Evolutionary conservation across 805 yeast genomes (phyloP).

Genomic region (Scheffersomyces stipitis): DNA sequence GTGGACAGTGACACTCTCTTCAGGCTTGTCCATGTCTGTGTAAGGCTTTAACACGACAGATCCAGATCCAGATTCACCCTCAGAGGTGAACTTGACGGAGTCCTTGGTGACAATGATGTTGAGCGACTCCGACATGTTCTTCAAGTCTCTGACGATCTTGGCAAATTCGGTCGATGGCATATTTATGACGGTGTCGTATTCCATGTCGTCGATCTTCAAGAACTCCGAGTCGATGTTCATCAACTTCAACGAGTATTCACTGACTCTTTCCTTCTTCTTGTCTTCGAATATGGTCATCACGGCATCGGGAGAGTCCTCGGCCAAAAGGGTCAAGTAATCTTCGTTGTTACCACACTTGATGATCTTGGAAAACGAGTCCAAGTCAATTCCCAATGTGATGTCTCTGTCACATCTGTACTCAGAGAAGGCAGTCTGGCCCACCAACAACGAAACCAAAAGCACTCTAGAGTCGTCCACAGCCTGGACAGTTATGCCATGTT

Average conservation of each 20-base stretch:
- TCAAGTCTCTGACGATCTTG: slow-evolving; percentile 85
- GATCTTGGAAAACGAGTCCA: slow-evolving; percentile 83
- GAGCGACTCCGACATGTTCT: slow-evolving; percentile 82
- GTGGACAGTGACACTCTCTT: slow-evolving; percentile 69
- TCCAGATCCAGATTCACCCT: slow-evolving; percentile 91
- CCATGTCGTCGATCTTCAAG: slow-evolving; percentile 91
- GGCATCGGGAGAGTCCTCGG: slow-evolving; percentile 77
- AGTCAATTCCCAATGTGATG: slow-evolving; percentile 86
- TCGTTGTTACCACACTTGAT: slow-evolving; percentile 89
- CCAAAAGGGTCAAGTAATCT: slow-evolving; percentile 83
- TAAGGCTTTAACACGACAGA: slow-evolving; percentile 81
- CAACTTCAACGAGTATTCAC: slow-evolving; percentile 86
- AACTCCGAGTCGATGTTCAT: slow-evolving; percentile 97
- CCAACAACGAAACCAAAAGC: slow-evolving; percentile 79
- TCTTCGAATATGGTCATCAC: slow-evolving; percentile 87
- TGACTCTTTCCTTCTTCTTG: slow-evolving; percentile 82
- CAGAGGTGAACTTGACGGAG: slow-evolving; percentile 83
- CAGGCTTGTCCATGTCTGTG: slow-evolving; percentile 78
- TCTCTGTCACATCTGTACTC: slow-evolving; percentile 96
- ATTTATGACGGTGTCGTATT: slow-evolving; percentile 79
- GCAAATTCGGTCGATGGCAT: slow-evolving; percentile 89
- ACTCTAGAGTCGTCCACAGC: slow-evolving; percentile 98
- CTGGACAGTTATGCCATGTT: slow-evolving; percentile 90
- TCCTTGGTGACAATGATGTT: slow-evolving; percentile 87
- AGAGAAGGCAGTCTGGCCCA: slow-evolving; percentile 84